Evolutionary conservation across 345 rosid species (phyloP), one percentile per base, ranked within the genome.

Genomic region (Linum tenue): DNA sequence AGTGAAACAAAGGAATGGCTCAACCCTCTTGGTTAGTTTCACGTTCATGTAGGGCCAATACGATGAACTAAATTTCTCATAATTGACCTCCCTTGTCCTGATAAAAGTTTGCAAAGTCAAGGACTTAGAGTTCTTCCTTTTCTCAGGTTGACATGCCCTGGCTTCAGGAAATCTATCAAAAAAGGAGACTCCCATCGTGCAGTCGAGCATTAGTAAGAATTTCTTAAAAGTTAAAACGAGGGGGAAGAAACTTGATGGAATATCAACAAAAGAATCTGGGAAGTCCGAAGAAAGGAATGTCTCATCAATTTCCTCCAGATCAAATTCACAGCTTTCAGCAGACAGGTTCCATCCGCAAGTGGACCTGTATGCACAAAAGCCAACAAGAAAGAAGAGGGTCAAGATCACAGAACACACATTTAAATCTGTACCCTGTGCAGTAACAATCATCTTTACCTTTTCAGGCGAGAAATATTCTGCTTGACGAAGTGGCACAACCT

Each of bases 401-500:
- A 48, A 4, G 53, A 48, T 48, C 53, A 48, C 9, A 48, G 14
- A 48, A 48, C 14, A 48, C 9, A 7, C 3, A 7, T 48, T 48
- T 48, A 1, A 48, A 48, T 12, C 7, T 3, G 53, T 48, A 48
- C 9, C 14, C 31, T 5, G 2, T 44, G 53, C 14, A 48, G 9
- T 48, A 48, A 48, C 53, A 48, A 7, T 48, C 11, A 9, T 43
- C 50, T 6, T 48, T 48, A 64, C 67, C 67, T 64, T 53, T 64
- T 64, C 43, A 64, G 53, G 5, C 37, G 67, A 12, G 59, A 36
- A 50, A 48, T 39, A 36, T 64, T 39, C 16, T 48, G 59, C 22
- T 35, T 50, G 2, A 64, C 40, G 35, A 57, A 59, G 53, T 55
- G 15, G 22, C 67, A 64, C 3, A 64, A 57, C 22, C 37, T 64